Evolutionary conservation across 1,284 basidiomycete species (phyloP).

Genomic region (Exsudoporus floridanus): DNA sequence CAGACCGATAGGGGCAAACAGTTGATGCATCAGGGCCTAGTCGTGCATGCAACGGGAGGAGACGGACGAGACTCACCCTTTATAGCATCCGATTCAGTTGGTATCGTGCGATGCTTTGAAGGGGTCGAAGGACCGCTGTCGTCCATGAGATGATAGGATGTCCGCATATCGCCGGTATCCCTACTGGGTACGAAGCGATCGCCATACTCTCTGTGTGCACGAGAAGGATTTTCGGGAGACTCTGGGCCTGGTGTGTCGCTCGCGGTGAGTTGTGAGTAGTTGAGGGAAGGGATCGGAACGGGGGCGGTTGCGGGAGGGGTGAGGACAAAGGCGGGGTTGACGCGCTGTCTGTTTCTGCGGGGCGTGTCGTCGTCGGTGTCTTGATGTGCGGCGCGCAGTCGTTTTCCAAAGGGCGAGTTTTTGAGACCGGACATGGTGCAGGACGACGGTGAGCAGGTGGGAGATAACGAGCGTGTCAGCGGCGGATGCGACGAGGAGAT

Average conservation of each 20-base stretch:
- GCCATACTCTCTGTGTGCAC: slow-evolving; percentile 58
- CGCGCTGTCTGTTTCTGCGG: slow-evolving; percentile 50
- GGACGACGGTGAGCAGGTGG: neutral
- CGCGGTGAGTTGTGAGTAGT: slow-evolving; percentile 50
- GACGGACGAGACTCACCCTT: slow-evolving; percentile 50
- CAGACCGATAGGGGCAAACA: slow-evolving; percentile 1
- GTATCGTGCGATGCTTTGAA: slow-evolving; percentile 68
- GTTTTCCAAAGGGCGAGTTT: slow-evolving; percentile 79
- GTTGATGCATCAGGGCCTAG: neutral
- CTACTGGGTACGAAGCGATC: slow-evolving; percentile 75
- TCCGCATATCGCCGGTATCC: slow-evolving; percentile 71
- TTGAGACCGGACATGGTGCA: slow-evolving; percentile 65
- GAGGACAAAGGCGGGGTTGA: slow-evolving; percentile 45
- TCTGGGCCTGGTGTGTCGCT: slow-evolving; percentile 58
- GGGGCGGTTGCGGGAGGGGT: slow-evolving; percentile 25
- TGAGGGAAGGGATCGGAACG: slow-evolving; percentile 53
- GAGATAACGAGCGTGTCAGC: slow-evolving; percentile 49
- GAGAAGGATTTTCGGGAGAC: slow-evolving; percentile 45
- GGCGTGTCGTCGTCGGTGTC: slow-evolving; percentile 55
- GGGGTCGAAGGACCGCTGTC: slow-evolving; percentile 65
- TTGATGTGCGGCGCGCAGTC: slow-evolving; percentile 63
- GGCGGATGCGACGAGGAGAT: slow-evolving; percentile 34
- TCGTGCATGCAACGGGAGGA: neutral
- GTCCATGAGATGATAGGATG: slow-evolving; percentile 74
- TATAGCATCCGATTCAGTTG: slow-evolving; percentile 73